Evolutionary conservation across 305 asterid genomes (phyloP), one percentile per base, ranked within the genome.

Genomic region (Solanum hybrid): DNA sequence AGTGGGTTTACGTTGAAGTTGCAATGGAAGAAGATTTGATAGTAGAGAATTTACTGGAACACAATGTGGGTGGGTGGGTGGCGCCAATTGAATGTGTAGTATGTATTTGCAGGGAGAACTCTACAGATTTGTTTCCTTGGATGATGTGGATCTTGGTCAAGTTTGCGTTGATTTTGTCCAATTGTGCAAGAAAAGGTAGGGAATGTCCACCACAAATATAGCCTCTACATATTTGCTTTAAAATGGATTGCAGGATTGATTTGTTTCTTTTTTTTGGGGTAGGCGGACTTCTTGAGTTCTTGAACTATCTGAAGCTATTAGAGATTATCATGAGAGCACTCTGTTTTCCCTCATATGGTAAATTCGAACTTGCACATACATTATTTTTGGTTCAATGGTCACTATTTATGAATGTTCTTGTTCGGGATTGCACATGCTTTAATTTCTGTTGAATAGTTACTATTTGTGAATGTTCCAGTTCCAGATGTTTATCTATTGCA

Each of bases 71-170:
- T 36, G 51, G 51, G 84, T 78, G 61, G 57, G 61, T 36, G 57
- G 22, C 11, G n/a, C 11, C 57, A 79, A 79, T 79, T 79, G 61
- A 36, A 9, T 75, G 28, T 13, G 37, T 57, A 8, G 37, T 76
- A 26, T 46, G 34, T 79, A 20, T 79, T 74, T 90, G 20, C 89
- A 97, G 99, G 96, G 99, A 95, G 92, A 94, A 93, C 83, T 95
- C 93, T 80, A 92, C 94, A 8, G 98, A 96, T 96, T 39, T 4
- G 98, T 97, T 92, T 94, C 99, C 11, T 93, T 97, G 92, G 98
- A 97, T 89, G 99, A 97, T 90, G 99, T 97, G 92, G 98, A 97
- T 93, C 98, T 97, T 90, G 99, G 97, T 94, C 99, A 97, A 95
- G 98, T 97, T 90, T 96, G 99, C 90, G 98, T 95, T 35, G 99